Base-by-base conservation (phyloP, 1,139 yeast genomes). In the Geotrichum europaeum region DNA sequence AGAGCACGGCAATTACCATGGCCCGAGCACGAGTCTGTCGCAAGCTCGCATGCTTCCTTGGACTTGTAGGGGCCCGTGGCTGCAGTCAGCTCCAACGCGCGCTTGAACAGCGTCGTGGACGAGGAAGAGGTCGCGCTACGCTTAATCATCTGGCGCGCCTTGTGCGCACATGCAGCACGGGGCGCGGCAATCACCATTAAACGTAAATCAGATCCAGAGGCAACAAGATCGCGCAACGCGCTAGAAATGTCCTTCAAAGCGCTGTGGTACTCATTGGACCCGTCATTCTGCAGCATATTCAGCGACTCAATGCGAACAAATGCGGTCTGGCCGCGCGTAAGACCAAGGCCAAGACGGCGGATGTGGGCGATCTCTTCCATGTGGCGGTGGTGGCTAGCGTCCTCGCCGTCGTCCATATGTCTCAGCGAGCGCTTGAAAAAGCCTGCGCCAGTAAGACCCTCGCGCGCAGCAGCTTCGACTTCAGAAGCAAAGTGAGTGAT, bases 1-100 rank as follows among this genome's bases (percentile, higher is more conserved):
- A 59, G 51, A 66, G 79, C 73, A 30, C 79, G 68, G 69, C 91
- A 86, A 15, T 72, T 60, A n/a, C 94, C 94, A 67, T 83, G 89
- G 51, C 81, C 79, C 34, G 82, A 79, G 74, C 94, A 87, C 59
- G 76, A 75, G 62, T 78, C 73, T 24, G 92, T 86, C 43, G 78
- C 72, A 15, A 73, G 76, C 61, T 78, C 74, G 72, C 94, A 86
- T 20, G 79, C 75, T 57, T 79, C 84, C 68, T 82, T 79, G 30
- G 84, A 73, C 30, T 25, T 36, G 51, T 34, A 62, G 18, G 60
- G 59, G 20, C 62, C 61, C 51, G 52, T 55, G 30, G 47, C 53
- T 9, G 56, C 25, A 20, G 43, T 20, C 43, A 60, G 36, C 34
- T 50, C 30, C 30, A 56, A 20, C 28, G 61, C 50, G 30, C 57